Base-by-base conservation (phyloP, 805 yeast genomes). In the Candida alai region DNA sequence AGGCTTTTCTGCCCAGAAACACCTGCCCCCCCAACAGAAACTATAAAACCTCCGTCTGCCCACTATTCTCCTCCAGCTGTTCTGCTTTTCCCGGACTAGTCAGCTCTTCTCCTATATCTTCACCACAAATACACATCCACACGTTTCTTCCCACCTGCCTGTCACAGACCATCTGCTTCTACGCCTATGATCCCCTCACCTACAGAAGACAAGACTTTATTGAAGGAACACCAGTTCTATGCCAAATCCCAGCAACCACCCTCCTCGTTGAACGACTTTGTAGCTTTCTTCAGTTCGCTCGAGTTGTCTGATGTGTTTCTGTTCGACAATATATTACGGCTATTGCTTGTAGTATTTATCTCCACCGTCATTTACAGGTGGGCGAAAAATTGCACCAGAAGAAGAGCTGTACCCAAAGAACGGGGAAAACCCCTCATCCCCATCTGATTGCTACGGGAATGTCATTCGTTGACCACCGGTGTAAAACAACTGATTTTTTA, bases 131-230 rank as follows among this genome's bases (percentile, higher is more conserved):
- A n/a, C n/a, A n/a, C n/a, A n/a, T n/a, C n/a, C n/a, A n/a, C n/a
- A n/a, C n/a, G n/a, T n/a, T n/a, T n/a, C n/a, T n/a, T n/a, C n/a
- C n/a, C n/a, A n/a, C n/a, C n/a, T n/a, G n/a, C n/a, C n/a, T n/a
- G n/a, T n/a, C n/a, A n/a, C n/a, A n/a, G n/a, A n/a, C n/a, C n/a
- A n/a, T n/a, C n/a, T n/a, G n/a, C n/a, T n/a, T n/a, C n/a, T n/a
- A n/a, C n/a, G n/a, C n/a, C n/a, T n/a, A 50, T 50, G 55, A 42
- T 49, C 16, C 58, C 58, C 10, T 36, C 37, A 24, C 56, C 58
- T n/a, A 36, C 47, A 5, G 19, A 37, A 18, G 57, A 52, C 29
- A 22, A 25, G 6, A 30, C 33, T 21, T 41, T 52, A 33, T 41
- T 52, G 30, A 32, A 41, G 23, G 41, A 37, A 15, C 41, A 37